Evolutionary conservation across 306 rosid species (phyloP).

Genomic region (Malus orientalis): DNA sequence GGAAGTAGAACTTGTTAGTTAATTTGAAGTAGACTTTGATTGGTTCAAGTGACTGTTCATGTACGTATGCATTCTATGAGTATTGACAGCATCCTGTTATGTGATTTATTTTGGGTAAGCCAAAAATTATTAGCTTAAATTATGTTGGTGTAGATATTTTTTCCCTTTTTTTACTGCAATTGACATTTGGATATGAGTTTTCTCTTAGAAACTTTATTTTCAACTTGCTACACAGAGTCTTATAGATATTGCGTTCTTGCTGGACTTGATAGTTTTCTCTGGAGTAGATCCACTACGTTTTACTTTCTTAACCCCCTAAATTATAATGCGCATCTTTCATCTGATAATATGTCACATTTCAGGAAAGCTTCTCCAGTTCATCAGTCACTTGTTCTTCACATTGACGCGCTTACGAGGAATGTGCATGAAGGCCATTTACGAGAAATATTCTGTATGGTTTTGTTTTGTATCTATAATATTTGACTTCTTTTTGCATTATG

Average conservation of each 20-base stretch:
- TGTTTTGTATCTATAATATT: neutral
- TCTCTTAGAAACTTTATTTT: neutral
- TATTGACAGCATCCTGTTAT: neutral
- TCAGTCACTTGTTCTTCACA: constrained; percentile 76
- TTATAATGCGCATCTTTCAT: neutral
- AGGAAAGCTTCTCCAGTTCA: constrained; percentile 88
- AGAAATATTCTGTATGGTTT: constrained; percentile 81
- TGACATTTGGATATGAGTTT: neutral
- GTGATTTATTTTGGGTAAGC: neutral
- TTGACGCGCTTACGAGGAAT: constrained; percentile 88
- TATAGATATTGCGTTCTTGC: neutral
- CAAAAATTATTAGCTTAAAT: neutral
- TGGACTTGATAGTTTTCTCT: neutral
- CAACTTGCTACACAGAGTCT: neutral
- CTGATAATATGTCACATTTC: constrained; percentile 19
- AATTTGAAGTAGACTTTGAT: neutral
- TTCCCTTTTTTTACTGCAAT: neutral
- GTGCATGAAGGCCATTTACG: constrained; percentile 90
- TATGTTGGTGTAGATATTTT: neutral
- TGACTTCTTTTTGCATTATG: constrained; percentile 1
- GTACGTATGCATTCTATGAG: neutral
- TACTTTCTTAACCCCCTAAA: no score
- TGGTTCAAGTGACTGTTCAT: neutral
- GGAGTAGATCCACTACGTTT: neutral
- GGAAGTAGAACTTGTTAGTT: neutral